Conservation (phyloP, 352 stramenopile species). For the Halophytophthora batemanensis region DNA sequence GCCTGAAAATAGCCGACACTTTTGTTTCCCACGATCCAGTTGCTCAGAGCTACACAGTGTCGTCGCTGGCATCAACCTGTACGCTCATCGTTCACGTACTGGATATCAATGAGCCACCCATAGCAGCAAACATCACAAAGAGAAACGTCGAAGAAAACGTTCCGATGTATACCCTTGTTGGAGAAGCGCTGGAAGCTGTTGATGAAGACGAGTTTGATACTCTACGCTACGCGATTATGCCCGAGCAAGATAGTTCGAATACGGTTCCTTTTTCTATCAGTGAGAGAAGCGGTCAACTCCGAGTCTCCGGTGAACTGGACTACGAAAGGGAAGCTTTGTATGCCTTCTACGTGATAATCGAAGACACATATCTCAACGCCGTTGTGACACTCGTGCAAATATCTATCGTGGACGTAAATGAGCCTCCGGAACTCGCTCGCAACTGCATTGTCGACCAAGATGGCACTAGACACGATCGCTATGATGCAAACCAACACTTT, state of each 20-base stretch:
- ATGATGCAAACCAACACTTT: constrained; percentile 45
- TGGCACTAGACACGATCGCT: constrained; percentile 26
- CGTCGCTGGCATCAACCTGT: constrained; percentile 40
- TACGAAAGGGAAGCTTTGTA: constrained; percentile 31
- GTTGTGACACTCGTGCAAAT: constrained; percentile 25
- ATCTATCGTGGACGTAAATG: constrained; percentile 42
- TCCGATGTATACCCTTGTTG: constrained; percentile 10
- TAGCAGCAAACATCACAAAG: constrained; percentile 18
- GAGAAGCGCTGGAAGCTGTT: constrained; percentile 11
- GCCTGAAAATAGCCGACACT: constrained; percentile 19
- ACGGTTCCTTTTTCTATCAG: constrained; percentile 40
- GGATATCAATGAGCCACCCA: constrained; percentile 49
- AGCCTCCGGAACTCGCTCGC: constrained; percentile 32
- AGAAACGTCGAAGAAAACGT: constrained; percentile 38
- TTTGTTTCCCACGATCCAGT: constrained; percentile 11
- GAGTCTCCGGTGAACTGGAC: constrained; percentile 24
- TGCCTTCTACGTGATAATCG: constrained; percentile 13
- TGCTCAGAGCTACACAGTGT: constrained; percentile 15
- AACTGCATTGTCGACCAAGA: constrained; percentile 49
- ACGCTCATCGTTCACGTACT: constrained; percentile 27
- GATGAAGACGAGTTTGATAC: constrained; percentile 17
- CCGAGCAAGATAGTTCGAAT: neutral
- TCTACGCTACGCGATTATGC: constrained; percentile 7
- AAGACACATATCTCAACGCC: constrained; percentile 10
- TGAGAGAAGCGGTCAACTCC: constrained; percentile 30